Evolutionary conservation across 495 filamentous ascomycete genomes (phyloP), one percentile per base, ranked within the genome.

Genomic region (Trichoderma erinaceum): DNA sequence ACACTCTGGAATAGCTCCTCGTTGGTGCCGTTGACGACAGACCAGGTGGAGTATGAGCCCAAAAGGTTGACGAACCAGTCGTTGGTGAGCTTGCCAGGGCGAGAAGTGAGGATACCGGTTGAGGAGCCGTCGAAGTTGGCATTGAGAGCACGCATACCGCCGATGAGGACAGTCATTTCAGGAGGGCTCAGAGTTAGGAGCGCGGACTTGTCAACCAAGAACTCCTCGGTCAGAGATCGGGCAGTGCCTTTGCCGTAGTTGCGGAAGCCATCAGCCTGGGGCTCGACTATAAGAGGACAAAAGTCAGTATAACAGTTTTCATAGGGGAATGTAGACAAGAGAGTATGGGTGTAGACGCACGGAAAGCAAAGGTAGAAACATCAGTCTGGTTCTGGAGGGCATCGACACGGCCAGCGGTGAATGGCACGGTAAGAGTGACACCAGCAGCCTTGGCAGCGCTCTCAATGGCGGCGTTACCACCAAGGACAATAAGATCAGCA

Each of bases 1-100:
- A 75, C 66, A 52, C 87, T 88, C 73, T 89, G 84, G 72, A 83
- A 91, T 50, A 80, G 18, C 68, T 89, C 87, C 25, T 29, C 11
- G 73, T 77, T 71, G 64, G 68, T 72, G 65, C 77, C 77, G 13
- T 72, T 74, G n/a, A 84, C 69, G 79, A 86, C 86, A 79, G 86
- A 86, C 89, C 88, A 90, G 27, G 73, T 78, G 1, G 86, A 88
- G 80, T 73, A 77, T 73, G 82, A 82, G 73, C 90, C 89, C 16
- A 91, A 80, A 38, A 91, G 81, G 80, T 90, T 90, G 74, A 88
- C 83, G 74, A 91, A 91, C 82, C 88, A 91, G 79, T 91, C 89
- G 74, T 89, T 89, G 76, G 86, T 89, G 69, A 91, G 83, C 74
- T 84, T 76, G 66, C 89, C 89, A 0, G 88, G 86, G 27, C 76